phyloP scores from a whole-genome alignment of 2,329 filamentous ascomycete genomes.

The Cordyceps militaris region DNA sequence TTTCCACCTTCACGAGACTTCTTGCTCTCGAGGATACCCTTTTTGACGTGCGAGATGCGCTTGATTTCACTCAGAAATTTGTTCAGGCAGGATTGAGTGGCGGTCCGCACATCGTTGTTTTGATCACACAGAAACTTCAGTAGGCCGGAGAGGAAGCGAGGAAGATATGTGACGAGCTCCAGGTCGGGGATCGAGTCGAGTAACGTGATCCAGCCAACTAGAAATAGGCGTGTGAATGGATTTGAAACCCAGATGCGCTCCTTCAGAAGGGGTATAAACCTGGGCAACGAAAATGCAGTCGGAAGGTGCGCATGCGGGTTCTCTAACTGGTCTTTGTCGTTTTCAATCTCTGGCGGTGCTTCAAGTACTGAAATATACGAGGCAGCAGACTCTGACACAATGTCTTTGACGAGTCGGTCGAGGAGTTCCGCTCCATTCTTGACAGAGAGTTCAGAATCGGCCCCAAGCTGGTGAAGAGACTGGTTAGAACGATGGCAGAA shows the following conservation, averaged over 20 bases:
- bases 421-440: constrained; percentile 96
- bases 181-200: constrained; percentile 95
- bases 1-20: constrained; percentile 62
- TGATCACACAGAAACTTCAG: constrained; percentile 88
- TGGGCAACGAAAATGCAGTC: constrained; percentile 83
- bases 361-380: constrained; percentile 90
- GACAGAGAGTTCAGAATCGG: constrained; percentile 91
- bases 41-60: constrained; percentile 86
- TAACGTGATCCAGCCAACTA: constrained; percentile 92
- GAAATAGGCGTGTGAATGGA: constrained; percentile 87
- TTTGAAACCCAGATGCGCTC: constrained; percentile 93
- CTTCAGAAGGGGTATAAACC: constrained; percentile 87
- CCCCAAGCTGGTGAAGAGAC: constrained; percentile 60
- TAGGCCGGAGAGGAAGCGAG: constrained; percentile 82
- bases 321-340: constrained; percentile 37
- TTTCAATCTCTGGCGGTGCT: constrained; percentile 38
- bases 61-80: constrained; percentile 91
- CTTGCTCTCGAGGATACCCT: constrained; percentile 80
- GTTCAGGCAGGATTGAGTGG: constrained; percentile 81
- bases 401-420: constrained; percentile 91
- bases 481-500: background rate
- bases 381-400: constrained; percentile 88
- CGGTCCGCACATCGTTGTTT: constrained; percentile 89
- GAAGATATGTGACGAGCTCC: constrained; percentile 86
- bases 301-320: constrained; percentile 49